These are phyloP conservation scores for Magnaporthiopsis rhizophila DNA, from an alignment of 2,329 filamentous ascomycete genomes.

Conservation along the genomic window DNA sequence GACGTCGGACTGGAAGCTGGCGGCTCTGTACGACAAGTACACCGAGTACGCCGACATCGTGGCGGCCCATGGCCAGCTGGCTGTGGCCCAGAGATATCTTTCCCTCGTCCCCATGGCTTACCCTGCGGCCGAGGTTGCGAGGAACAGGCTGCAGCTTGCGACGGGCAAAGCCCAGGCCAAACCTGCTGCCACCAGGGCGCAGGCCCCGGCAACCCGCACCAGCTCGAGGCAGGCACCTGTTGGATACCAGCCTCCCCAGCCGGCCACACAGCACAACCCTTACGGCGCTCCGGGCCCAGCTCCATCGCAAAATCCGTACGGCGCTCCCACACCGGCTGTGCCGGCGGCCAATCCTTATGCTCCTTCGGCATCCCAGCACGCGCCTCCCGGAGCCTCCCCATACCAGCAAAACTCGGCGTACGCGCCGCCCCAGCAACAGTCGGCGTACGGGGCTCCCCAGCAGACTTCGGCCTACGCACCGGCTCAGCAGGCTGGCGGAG, in stretches of 20 bases:
- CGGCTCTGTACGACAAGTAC: slow-evolving; percentile 86
- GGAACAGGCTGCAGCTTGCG: slow-evolving; percentile 77
- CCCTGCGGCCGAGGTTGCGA: slow-evolving; percentile 77
- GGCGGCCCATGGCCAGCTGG: slow-evolving; percentile 79
- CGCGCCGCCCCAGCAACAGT: slow-evolving; percentile 25
- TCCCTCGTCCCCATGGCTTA: slow-evolving; percentile 77
- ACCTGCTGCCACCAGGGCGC: slow-evolving; percentile 23
- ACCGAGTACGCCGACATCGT: slow-evolving; percentile 95
- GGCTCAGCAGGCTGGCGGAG: not conserved
- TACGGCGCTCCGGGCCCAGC: slow-evolving; percentile 4
- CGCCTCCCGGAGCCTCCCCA: slow-evolving; percentile 20
- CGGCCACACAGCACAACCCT: slow-evolving; percentile 8
- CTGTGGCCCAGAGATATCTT: slow-evolving; percentile 84
- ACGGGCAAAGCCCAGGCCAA: slow-evolving; percentile 35
- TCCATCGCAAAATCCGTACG: slow-evolving; percentile 20
- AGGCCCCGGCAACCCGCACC: slow-evolving; percentile 14
- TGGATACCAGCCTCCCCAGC: slow-evolving; percentile 42
- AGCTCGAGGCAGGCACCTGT: slow-evolving; percentile 33
- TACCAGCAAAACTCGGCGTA: slow-evolving; percentile 20
- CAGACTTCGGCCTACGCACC: slow-evolving; percentile 12
- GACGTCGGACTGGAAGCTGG: slow-evolving; percentile 79
- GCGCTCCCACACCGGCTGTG: slow-evolving; percentile 17
- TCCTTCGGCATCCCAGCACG: slow-evolving; percentile 21
- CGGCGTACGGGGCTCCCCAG: slow-evolving; percentile 27
- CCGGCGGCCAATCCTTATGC: slow-evolving; percentile 41